Base-by-base conservation (phyloP, 2,329 filamentous ascomycete genomes). In the Pseudocercospora eumusae region DNA sequence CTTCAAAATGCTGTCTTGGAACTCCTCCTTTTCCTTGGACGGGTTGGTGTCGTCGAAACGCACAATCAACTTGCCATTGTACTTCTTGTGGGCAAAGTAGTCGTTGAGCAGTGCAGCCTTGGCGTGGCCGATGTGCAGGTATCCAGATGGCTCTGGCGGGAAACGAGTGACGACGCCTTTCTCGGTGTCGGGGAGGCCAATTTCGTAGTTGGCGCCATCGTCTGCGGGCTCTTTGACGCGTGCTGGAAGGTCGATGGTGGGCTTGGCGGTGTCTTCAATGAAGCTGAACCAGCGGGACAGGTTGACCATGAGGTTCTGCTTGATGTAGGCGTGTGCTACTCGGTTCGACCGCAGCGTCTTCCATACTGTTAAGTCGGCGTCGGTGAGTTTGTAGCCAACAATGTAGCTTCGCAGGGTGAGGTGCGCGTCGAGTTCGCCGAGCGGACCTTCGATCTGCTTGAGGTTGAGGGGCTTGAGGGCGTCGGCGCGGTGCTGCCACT, bases 1-100 rank as follows among this genome's bases (percentile, higher is more conserved):
- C 80, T 96, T 89, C 42, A 96, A 82, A 65, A 99, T 99, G 4
- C 92, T 85, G 78, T 98, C 92, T 75, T 98, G 89, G 76, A 89
- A 99, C 80, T 98, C 95, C 75, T 93, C 88, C 81, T 96, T 97
- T 83, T 99, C 95, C 77, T 98, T 98, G 63, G 90, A 88, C 7
- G 95, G 95, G 79, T 99, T 99, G 60, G 95, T 99, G 74, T 99
- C 95, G 75, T 99, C 95, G 73, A 99, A 95, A 63, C 95, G 90
- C 55, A 98, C 86, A 63, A 96, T 87, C 70, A 99, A 83, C 71
- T 89, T 96, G 72, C 95, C 95, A 64, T 93, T 88, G 82, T 96
- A 96, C 70, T 92, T 90, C 75, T 92, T 89, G 77, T 97, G 92
- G 49, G 92, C 93, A 71, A 98, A 98, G 83, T 96, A 98, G 76